phyloP scores from a whole-genome alignment of 495 filamentous ascomycete genomes.

The Barbatosphaeria neglecta region DNA sequence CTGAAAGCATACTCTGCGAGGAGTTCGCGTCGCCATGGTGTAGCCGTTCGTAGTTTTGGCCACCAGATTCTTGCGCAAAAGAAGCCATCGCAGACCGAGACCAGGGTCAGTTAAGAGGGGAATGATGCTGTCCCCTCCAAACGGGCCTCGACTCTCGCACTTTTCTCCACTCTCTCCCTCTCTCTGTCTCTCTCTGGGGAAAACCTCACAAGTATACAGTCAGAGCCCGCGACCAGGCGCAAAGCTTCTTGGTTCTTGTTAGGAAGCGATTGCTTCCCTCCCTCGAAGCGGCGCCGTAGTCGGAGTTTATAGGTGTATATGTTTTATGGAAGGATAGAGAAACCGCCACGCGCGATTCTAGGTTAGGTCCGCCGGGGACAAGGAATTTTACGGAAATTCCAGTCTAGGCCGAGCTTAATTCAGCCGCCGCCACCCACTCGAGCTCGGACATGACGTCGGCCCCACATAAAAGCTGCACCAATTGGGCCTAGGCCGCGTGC shows the following conservation, averaged over 20 bases:
- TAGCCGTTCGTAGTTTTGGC: conserved; percentile 12
- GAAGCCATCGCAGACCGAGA: conserved; percentile 6
- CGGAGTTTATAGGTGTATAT: not conserved
- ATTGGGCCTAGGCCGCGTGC: too few relatives aligned
- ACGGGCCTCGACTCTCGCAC: too few relatives aligned
- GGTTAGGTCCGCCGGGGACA: not conserved
- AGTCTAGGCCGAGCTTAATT: not conserved
- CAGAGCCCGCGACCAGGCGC: not conserved
- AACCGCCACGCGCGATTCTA: not conserved
- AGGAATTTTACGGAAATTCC: conserved; percentile 1
- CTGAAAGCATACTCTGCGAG: conserved; percentile 13
- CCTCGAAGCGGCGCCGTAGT: not conserved
- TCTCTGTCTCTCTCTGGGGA: too few relatives aligned
- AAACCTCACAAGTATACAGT: too few relatives aligned
- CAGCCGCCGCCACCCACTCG: not conserved
- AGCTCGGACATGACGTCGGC: not conserved
- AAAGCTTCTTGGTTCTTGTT: not conserved
- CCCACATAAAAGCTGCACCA: too few relatives aligned
- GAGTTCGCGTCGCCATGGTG: not conserved
- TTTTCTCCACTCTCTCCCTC: too few relatives aligned
- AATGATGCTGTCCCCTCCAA: not conserved
- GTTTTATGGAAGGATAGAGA: not conserved
- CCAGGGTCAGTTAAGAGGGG: not conserved
- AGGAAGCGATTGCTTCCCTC: not conserved
- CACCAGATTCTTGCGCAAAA: not conserved